Base-by-base conservation (phyloP, 2,329 filamentous ascomycete species). In the Amesomyces nigricolor region DNA sequence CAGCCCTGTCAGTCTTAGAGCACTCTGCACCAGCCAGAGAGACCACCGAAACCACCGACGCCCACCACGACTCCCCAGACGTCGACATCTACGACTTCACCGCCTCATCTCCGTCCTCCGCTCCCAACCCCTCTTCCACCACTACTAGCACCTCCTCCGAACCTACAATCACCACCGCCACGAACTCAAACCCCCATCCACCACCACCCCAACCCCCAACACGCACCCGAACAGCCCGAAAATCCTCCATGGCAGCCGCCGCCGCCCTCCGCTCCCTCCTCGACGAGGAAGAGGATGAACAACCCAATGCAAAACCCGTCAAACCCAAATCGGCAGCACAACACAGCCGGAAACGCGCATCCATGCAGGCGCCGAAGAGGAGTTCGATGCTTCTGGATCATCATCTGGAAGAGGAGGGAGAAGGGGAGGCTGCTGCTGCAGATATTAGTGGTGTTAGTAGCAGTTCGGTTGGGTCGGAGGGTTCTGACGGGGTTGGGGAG, bases 11-110 rank as follows among this genome's bases (percentile, higher is more conserved):
- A 2, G 35, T 19, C 35, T 35, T 26, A 11, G 44, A 32, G 13
- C 17, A 22, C 11, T 6, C 17, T 10, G 39, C 22, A 44, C 22
- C 43, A 22, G 26, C 47, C 13, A 47, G 37, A 22, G 26, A 14
- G 11, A 38, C 9, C 44, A 38, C 9, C 44, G 39, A 22, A 44
- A 39, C 39, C 22, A 22, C 47, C 17, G 40, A 51, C 32, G 37
- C 10, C 14, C 32, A 47, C 14, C n/a, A 7, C 11, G 17, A 13
- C 11, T 37, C 22, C 17, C 17, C 9, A 19, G 47, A 44, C 43
- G 38, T 67, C 10, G 80, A 83, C 61, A 71, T 81, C 6, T 83
- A 83, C 59, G 79, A 83, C 53, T 81, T 83, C 60, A 72, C 72
- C 6, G 72, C 70, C 55, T 75, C 75, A 2, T 78, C 79, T 5